Base-by-base conservation (phyloP, 805 yeast species). In the Yamadazyma endophytica region DNA sequence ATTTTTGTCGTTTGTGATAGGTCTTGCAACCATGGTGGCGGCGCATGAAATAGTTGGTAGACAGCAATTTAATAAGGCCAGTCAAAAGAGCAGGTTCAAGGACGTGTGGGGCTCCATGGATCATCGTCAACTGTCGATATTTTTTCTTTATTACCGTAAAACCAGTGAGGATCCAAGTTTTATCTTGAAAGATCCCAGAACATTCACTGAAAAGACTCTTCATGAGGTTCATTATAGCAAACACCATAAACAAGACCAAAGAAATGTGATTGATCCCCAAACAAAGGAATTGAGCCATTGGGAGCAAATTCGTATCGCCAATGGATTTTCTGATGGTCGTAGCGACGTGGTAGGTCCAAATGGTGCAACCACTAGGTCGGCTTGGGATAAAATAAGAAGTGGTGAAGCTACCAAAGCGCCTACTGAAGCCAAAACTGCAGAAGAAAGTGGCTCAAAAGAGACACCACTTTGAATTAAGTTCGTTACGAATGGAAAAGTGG, bases 111-210 rank as follows among this genome's bases (percentile, higher is more conserved):
- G 51, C 36, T 29, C 61, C 9, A 52, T 64, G 53, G 63, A 58
- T 30, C 51, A 52, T 17, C 59, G 52, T 28, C 64, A 56, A 23
- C 50, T 63, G 5, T 54, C 63, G 4, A 36, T 61, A 17, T 65
- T 63, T 41, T 60, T 48, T 33, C 36, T 65, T 15, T 81, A 81
- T 50, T 80, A 72, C 49, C 57, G 63, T 28, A 52, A 64, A 36
- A 69, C 83, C 0, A 58, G 66, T 22, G 61, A 62, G 12, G 72
- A 79, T 42, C 77, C 80, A 0, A 64, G 62, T 13, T 63, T 64
- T 29, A 60, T 72, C 22, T 54, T 80, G 42, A 71, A 70, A 33
- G 81, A 80, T 45, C 88, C 88, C 5, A 58, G 64, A 24, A 47
- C 46, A 1, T 45, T 51, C 35, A 54, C 58, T 2, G 50, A 46